These are phyloP conservation scores for Xylaria sp. DNA, from an alignment of 2,329 filamentous ascomycete genomes.

Conservation along the genomic window DNA sequence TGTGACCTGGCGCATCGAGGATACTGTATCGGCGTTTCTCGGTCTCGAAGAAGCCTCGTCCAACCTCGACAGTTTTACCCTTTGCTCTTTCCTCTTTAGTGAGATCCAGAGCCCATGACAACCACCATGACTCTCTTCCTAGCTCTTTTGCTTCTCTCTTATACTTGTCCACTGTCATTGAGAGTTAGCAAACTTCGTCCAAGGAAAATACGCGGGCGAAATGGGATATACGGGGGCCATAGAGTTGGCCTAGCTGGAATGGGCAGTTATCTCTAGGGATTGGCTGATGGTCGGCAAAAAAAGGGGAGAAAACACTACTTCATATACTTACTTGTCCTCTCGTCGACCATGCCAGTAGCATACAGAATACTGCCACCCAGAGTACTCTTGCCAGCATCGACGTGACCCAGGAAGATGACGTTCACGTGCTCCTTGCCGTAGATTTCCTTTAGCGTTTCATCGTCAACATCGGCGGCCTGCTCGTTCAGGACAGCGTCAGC, in stretches of 20 bases:
- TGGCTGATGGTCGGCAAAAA: too few relatives aligned
- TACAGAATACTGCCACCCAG: conserved; percentile 94
- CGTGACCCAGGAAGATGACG: conserved; percentile 97
- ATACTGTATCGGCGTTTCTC: conserved; percentile 97
- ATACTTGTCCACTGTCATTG: conserved; percentile 81
- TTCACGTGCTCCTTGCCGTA: conserved; percentile 95
- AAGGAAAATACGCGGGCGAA: not conserved
- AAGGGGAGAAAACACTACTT: not conserved
- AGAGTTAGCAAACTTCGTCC: conserved; percentile 10
- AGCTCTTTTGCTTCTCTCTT: conserved; percentile 96
- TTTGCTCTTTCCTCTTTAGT: conserved; percentile 96
- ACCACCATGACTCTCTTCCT: conserved; percentile 97
- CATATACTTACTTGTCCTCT: conserved; percentile 70
- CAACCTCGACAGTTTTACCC: conserved; percentile 98
- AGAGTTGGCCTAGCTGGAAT: not conserved
- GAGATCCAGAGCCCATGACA: conserved; percentile 97
- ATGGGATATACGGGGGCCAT: not conserved
- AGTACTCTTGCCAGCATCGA: conserved; percentile 97
- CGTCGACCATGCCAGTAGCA: conserved; percentile 98
- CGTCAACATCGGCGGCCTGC: conserved; percentile 77
- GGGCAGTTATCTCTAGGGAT: too few relatives aligned
- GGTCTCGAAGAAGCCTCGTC: conserved; percentile 95
- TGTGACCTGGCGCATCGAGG: conserved; percentile 95
- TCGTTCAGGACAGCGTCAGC: conserved; percentile 87
- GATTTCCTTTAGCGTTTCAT: conserved; percentile 86